Conservation (phyloP, 768 basidiomycete species). For the Leccinum boreale region DNA sequence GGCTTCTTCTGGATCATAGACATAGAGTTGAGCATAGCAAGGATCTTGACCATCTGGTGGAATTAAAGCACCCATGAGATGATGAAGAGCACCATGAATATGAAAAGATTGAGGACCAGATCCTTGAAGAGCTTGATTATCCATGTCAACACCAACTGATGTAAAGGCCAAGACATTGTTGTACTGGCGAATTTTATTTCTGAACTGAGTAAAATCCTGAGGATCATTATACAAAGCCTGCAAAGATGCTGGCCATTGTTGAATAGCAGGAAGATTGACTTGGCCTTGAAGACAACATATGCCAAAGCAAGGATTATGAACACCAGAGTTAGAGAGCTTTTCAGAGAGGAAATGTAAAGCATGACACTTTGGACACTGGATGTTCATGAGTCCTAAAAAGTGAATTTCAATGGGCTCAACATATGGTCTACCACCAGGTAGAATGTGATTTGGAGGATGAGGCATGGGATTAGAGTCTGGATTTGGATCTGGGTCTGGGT, state of each 20-base stretch:
- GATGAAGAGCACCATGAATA: neutral
- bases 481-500: too few relatives aligned
- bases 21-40: neutral
- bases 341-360: neutral
- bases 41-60: neutral
- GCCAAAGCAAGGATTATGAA: neutral
- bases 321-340: neutral
- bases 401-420: neutral
- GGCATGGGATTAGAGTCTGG: too few relatives aligned
- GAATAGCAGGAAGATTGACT: neutral
- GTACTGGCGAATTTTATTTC: neutral
- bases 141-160: neutral
- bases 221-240: neutral
- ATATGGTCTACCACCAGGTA: neutral
- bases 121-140: neutral
- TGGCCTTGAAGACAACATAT: neutral
- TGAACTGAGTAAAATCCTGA: neutral
- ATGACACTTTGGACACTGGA: neutral
- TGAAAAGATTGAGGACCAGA: neutral
- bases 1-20: neutral
- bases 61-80: neutral
- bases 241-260: neutral
- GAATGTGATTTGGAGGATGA: too few relatives aligned
- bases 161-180: constrained; percentile 4
- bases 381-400: neutral